A percentile compares a stretch with the other conserved stretches of the same genome.
Evolutionary conservation across 2,329 filamentous ascomycete genomes (phyloP).

Genomic region (Pestalotiopsis sp.): DNA sequence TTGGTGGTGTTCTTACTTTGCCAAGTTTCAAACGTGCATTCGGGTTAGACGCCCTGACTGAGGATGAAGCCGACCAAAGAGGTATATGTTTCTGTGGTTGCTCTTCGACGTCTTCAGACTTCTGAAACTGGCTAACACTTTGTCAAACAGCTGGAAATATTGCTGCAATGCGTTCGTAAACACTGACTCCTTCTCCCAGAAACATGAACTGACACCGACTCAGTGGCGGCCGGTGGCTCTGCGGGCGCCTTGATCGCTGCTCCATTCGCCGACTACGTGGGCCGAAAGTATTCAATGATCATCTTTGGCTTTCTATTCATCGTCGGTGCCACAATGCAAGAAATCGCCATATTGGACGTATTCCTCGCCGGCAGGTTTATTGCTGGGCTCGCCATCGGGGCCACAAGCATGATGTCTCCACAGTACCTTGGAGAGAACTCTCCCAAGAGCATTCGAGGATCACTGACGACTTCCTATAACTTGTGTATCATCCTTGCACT

Average conservation of each 20-base stretch:
- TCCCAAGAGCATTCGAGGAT: conserved; percentile 39
- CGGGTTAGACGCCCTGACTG: conserved; percentile 29
- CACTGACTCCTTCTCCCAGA: not conserved
- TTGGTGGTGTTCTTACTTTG: conserved; percentile 37
- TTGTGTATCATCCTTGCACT: conserved; percentile 37
- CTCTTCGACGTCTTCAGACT: not conserved
- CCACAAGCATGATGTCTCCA: conserved; percentile 38
- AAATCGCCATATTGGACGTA: conserved; percentile 33
- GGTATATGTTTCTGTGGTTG: conserved; percentile 1
- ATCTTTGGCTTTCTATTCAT: conserved; percentile 32
- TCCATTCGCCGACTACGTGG: conserved; percentile 36
- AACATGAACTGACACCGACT: not conserved
- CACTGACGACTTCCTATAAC: conserved; percentile 40
- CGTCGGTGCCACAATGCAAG: conserved; percentile 34
- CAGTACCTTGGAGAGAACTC: conserved; percentile 41
- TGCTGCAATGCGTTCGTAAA: conserved; percentile 30
- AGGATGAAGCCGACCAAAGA: conserved; percentile 27
- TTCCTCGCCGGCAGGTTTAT: conserved; percentile 37
- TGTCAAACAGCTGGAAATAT: conserved; percentile 26
- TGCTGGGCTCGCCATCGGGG: conserved; percentile 35
- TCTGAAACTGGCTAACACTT: not conserved
- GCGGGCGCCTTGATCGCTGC: conserved; percentile 36
- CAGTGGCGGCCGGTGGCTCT: conserved; percentile 35
- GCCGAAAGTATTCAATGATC: conserved; percentile 34
- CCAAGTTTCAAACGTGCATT: conserved; percentile 36